Percentiles rank a stretch among this genome's conserved stretches.
These are phyloP conservation scores for Aspergillus diversus DNA, from an alignment of 495 filamentous ascomycete species.

Conservation along the genomic window DNA sequence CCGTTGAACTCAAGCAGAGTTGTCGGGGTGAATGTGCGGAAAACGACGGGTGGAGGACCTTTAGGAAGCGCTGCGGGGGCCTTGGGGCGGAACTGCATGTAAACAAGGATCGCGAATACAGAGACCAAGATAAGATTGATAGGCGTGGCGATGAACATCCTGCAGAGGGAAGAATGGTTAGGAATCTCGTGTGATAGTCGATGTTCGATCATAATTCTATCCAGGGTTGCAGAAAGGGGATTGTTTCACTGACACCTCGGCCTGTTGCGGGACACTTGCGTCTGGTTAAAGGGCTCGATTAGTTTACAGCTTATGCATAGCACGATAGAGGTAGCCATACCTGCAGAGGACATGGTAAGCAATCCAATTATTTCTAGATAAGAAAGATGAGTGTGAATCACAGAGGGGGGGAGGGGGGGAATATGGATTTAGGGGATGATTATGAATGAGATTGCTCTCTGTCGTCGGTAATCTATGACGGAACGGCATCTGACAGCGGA, in stretches of 20 bases:
- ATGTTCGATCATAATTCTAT: neutral
- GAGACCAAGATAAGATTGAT: constrained; percentile 77
- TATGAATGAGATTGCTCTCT: neutral
- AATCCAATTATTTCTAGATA: neutral
- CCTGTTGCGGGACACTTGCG: constrained; percentile 27
- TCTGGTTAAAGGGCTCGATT: constrained; percentile 16
- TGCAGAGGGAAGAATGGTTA: constrained; percentile 25
- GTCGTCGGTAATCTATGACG: constrained; percentile 16
- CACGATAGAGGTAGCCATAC: constrained; percentile 11
- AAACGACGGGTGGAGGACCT: constrained; percentile 75
- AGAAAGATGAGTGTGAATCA: constrained; percentile 1
- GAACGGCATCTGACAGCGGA: constrained; percentile 1
- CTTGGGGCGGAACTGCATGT: constrained; percentile 67
- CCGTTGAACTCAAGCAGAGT: constrained; percentile 90
- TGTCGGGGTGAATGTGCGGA: constrained; percentile 87
- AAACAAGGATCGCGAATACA: constrained; percentile 70
- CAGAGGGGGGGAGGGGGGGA: neutral
- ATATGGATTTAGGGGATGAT: neutral
- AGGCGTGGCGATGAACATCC: constrained; percentile 69
- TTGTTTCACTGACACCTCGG: constrained; percentile 34
- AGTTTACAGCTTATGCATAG: constrained; percentile 1
- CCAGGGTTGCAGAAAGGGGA: neutral
- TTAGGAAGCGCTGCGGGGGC: constrained; percentile 64
- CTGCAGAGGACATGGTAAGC: constrained; percentile 22
- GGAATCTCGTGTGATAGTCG: neutral